Evolutionary conservation across 805 yeast genomes (phyloP).

Genomic region (Wickerhamomyces alni): DNA sequence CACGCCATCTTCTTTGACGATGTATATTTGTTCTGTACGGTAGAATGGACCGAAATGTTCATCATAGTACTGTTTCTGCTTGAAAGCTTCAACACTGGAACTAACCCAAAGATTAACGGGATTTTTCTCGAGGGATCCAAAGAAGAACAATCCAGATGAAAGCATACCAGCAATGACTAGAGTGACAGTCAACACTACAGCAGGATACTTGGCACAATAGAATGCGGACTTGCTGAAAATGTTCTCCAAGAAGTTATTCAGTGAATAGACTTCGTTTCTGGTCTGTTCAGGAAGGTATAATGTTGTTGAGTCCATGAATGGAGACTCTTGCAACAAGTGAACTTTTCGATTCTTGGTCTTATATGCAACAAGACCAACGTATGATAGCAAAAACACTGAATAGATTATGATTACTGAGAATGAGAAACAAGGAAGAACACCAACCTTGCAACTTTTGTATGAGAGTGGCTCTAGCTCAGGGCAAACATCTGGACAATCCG

Average conservation of each 20-base stretch:
- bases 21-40: constrained; percentile 77
- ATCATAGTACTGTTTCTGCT: constrained; percentile 67
- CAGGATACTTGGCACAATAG: constrained; percentile 59
- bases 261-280: constrained; percentile 32
- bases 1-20: constrained; percentile 66
- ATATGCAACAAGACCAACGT: constrained; percentile 19
- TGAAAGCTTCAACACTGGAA: constrained; percentile 60
- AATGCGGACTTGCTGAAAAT: constrained; percentile 46
- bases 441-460: constrained; percentile 45
- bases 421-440: constrained; percentile 67
- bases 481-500: constrained; percentile 82
- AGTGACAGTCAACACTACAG: constrained; percentile 39
- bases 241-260: constrained; percentile 43
- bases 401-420: constrained; percentile 53
- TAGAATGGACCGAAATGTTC: constrained; percentile 86
- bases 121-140: constrained; percentile 60
- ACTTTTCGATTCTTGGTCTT: constrained; percentile 19
- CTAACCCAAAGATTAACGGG: constrained; percentile 92
- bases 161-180: constrained; percentile 36
- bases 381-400: constrained; percentile 22
- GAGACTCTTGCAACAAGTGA: constrained; percentile 37
- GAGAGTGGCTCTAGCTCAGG: constrained; percentile 54
- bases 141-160: constrained; percentile 44
- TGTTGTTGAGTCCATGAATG: constrained; percentile 26
- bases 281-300: constrained; percentile 12